Evolutionary conservation across 352 stramenopile species (phyloP).

Genomic region (Phytophthora sp.): DNA sequence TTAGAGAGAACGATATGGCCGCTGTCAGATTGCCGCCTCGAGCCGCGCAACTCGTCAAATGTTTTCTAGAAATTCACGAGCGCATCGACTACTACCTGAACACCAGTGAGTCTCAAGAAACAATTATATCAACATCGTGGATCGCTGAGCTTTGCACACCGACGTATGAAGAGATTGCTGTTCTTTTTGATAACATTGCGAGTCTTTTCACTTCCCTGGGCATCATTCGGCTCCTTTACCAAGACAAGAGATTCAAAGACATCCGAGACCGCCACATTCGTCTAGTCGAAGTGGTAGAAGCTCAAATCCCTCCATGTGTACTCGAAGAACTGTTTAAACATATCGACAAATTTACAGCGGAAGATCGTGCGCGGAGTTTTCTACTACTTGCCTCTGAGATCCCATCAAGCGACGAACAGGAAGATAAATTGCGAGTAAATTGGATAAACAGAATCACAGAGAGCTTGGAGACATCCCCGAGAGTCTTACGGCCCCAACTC

Average conservation of each 20-base stretch:
- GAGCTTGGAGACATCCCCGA: constrained; percentile 21
- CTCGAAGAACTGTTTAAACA: constrained; percentile 25
- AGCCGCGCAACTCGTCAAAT: no score
- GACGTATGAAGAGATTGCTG: constrained; percentile 19
- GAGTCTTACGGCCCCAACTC: constrained; percentile 19
- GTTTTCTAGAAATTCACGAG: no score
- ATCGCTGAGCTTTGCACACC: constrained; percentile 17
- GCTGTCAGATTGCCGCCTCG: no score
- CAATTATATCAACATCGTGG: constrained; percentile 5
- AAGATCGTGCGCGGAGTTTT: constrained; percentile 36
- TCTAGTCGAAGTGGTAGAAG: constrained; percentile 19
- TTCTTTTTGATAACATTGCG: constrained; percentile 1
- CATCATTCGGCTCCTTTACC: constrained; percentile 29
- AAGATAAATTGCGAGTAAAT: constrained; percentile 7
- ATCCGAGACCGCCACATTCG: constrained; percentile 19
- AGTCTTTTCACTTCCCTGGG: constrained; percentile 10
- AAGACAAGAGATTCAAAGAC: constrained; percentile 24
- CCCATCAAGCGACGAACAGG: background rate
- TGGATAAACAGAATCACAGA: constrained; percentile 16
- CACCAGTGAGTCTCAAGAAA: no score
- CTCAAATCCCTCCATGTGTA: background rate
- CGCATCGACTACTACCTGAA: no score
- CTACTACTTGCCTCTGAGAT: constrained; percentile 25
- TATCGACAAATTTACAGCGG: constrained; percentile 18
- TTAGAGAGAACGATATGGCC: background rate